Evolutionary conservation across 768 basidiomycete species (phyloP), one percentile per base, ranked within the genome.

Genomic region (Paxillus involutus): DNA sequence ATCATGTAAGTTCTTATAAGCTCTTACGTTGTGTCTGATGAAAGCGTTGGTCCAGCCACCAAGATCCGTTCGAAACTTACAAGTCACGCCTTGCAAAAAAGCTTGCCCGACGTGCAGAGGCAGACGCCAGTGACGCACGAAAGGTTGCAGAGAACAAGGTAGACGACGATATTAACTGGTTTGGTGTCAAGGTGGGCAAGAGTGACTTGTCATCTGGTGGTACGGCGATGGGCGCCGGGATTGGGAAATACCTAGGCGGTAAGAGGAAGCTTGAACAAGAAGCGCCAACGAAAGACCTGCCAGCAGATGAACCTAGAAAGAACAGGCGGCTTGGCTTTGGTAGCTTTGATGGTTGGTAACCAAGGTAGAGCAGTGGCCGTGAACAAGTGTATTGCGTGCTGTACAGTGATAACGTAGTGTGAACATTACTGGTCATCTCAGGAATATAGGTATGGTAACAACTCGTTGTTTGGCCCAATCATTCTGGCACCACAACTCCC

Each of bases 41-140:
- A 59, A 30, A 36, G 32, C 51, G 36, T 14, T 58, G 40, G 40
- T 16, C 33, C 63, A 94, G 91, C 49, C 88, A 92, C 63, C 89
- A 94, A 74, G 95, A 99, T 70, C 97, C 97, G 0, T 98, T 97
- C 64, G 90, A 96, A 49, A 88, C 89, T 37, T 98, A 97, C 72
- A 93, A 95, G 66, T 79, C 77, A 21, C 86, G 93, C 13, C 81
- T 93, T 8, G 81, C 83, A 33, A 94, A 89, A 64, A 90, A 89
- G 60, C 79, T 91, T 10, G 85, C 88, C 2, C 59, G 62, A 29
- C 68, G 61, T 37, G 66, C 67, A 24, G 44, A 82, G 52, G 73
- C 75, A 6, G 73, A 74, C 42, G 71, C 71, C 39, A 62, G 62
- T 46, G 64, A 70, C 17, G 55, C 67, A 41, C 64, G 69, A 55